A percentile compares a stretch with the other conserved stretches of the same genome.
These are phyloP conservation scores for Aleurites moluccanus DNA, from an alignment of 441 rosid genomes.

Conservation along the genomic window DNA sequence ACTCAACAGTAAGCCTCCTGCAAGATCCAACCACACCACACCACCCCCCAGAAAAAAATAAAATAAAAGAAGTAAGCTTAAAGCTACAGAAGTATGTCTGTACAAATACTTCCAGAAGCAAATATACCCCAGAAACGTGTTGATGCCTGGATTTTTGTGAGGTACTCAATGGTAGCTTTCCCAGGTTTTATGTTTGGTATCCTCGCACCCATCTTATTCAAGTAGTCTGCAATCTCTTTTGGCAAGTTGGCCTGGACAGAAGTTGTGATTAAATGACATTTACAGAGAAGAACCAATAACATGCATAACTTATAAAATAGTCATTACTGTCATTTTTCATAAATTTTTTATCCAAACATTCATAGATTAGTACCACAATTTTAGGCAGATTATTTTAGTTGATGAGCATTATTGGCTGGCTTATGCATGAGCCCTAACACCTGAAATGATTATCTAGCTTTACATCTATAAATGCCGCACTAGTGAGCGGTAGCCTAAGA, in stretches of 20 bases:
- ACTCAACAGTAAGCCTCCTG: constrained; percentile 87
- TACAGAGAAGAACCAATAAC: constrained; percentile 3
- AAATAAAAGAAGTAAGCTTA: background rate
- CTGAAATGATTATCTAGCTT: background rate
- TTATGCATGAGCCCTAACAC: background rate
- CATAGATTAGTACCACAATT: background rate
- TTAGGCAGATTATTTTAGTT: background rate
- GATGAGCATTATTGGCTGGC: background rate
- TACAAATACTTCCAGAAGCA: constrained; percentile 4
- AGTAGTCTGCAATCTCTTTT: constrained; percentile 9
- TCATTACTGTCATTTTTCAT: background rate
- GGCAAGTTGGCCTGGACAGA: constrained; percentile 85
- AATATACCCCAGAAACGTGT: constrained; percentile 95
- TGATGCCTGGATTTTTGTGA: constrained; percentile 86
- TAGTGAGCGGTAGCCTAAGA: background rate
- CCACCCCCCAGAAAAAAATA: background rate
- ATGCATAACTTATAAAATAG: background rate
- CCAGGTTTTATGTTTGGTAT: constrained; percentile 94
- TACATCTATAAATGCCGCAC: background rate
- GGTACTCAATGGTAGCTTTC: constrained; percentile 89
- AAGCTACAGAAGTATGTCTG: constrained; percentile 3
- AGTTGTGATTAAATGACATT: constrained; percentile 22
- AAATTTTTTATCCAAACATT: background rate
- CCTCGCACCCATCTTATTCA: constrained; percentile 94
- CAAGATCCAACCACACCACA: constrained; percentile 20